Evolutionary conservation across 306 rosid species (phyloP).

Genomic region (Trifolium pratense): DNA sequence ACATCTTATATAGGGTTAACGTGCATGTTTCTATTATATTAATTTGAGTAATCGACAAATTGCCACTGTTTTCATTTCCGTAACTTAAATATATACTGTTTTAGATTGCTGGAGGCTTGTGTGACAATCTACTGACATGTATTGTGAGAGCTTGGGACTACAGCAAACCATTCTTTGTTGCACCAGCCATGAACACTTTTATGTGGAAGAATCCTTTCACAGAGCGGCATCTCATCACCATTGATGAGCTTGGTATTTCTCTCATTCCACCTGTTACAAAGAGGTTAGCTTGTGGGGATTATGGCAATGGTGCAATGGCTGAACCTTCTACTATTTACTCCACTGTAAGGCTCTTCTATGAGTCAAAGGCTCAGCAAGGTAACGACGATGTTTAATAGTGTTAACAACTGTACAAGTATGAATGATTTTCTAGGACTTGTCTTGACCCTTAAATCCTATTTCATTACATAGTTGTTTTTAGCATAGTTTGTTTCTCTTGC

Average conservation of each 20-base stretch:
- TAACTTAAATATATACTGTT: conserved; percentile 29
- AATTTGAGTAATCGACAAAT: background rate
- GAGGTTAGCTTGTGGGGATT: conserved; percentile 83
- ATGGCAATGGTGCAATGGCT: conserved; percentile 98
- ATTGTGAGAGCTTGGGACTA: conserved; percentile 97
- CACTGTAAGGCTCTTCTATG: conserved; percentile 77
- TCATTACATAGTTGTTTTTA: conserved; percentile 18
- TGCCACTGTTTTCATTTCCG: conserved; percentile 4
- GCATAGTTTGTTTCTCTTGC: conserved; percentile 7
- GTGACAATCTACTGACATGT: conserved; percentile 90
- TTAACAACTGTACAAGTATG: conserved; percentile 34
- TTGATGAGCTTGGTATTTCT: conserved; percentile 88
- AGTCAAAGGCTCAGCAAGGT: conserved; percentile 61
- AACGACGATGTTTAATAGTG: conserved; percentile 43
- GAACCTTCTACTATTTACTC: conserved; percentile 87
- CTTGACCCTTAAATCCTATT: conserved; percentile 29
- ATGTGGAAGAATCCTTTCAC: conserved; percentile 99
- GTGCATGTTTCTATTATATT: conserved; percentile 9
- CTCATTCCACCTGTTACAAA: conserved; percentile 84
- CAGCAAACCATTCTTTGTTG: conserved; percentile 84
- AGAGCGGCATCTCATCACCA: conserved; percentile 78
- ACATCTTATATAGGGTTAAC: conserved; percentile 14
- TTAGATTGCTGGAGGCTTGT: conserved; percentile 93
- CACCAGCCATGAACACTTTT: conserved; percentile 95
- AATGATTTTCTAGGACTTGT: conserved; percentile 33